These are phyloP conservation scores for Lecanicillium sp. DNA, from an alignment of 2,329 filamentous ascomycete species.

Conservation along the genomic window DNA sequence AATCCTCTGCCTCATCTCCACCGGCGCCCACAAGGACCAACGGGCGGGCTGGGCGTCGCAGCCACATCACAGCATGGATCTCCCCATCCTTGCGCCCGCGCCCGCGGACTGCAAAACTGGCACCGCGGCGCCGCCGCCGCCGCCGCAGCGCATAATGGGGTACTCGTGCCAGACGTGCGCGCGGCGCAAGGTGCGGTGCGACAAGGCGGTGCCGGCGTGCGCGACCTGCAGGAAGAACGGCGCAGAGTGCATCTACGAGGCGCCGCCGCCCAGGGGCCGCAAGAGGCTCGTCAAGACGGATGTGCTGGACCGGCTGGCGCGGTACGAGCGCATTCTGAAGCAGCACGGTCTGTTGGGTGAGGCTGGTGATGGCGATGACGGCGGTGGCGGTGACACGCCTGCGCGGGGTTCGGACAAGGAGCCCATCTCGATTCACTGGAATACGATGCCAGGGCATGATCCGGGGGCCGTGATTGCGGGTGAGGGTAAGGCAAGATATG, in stretches of 20 bases:
- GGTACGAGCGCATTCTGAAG: conserved; percentile 33
- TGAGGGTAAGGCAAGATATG: conserved; percentile 34
- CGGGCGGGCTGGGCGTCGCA: no score
- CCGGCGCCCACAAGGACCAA: no score
- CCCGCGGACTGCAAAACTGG: background rate
- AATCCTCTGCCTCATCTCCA: no score
- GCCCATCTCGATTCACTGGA: conserved; percentile 1
- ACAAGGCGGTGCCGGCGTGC: conserved; percentile 21
- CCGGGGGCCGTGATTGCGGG: conserved; percentile 17
- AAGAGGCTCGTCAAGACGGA: conserved; percentile 30
- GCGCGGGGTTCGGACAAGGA: background rate
- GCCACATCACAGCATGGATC: no score
- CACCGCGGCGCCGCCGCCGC: no score
- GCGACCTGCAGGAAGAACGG: conserved; percentile 22
- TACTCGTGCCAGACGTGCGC: conserved; percentile 25
- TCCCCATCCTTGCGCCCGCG: conserved; percentile 15
- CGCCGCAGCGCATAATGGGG: conserved; percentile 15
- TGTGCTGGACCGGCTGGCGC: conserved; percentile 29
- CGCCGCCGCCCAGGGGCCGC: conserved; percentile 31
- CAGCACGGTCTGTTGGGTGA: conserved; percentile 27
- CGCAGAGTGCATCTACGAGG: conserved; percentile 34
- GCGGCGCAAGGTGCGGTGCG: conserved; percentile 26
- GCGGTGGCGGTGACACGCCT: background rate
- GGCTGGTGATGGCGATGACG: background rate
- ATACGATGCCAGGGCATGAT: background rate